These are phyloP conservation scores for Adansonia digitata DNA, from an alignment of 345 rosid species.

Conservation along the genomic window DNA sequence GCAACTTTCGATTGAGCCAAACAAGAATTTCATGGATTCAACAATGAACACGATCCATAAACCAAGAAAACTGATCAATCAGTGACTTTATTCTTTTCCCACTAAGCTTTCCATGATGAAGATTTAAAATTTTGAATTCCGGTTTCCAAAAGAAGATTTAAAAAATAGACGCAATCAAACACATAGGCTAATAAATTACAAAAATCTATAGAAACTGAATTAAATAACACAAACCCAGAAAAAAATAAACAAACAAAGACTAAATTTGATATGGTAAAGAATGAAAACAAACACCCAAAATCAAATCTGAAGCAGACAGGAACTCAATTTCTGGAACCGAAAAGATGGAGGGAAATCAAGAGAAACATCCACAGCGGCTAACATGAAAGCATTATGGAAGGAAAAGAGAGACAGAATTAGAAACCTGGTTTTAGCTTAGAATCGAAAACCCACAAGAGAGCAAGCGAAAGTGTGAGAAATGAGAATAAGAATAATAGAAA, in stretches of 20 bases:
- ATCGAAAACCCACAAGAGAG: not conserved
- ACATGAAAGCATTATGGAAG: not conserved
- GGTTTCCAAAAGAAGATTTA: not conserved
- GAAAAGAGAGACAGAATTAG: not conserved
- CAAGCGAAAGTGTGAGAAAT: not conserved
- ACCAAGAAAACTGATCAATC: not conserved
- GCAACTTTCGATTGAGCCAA: not conserved
- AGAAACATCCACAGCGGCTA: not conserved
- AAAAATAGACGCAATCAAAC: not conserved
- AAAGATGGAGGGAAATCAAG: not conserved
- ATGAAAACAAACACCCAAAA: not conserved
- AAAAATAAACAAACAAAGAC: not conserved
- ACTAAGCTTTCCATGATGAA: not conserved
- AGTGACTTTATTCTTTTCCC: not conserved
- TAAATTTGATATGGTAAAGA: not conserved
- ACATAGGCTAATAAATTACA: not conserved
- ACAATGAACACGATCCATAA: not conserved
- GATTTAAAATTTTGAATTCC: not conserved
- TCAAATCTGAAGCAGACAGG: constrained; percentile 15
- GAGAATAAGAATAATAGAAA: not conserved
- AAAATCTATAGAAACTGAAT: not conserved
- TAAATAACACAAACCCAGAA: constrained; percentile 1
- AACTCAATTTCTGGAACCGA: not conserved
- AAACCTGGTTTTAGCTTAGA: constrained; percentile 6
- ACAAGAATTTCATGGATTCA: not conserved